Base-by-base conservation (phyloP, 305 asterid species). In the Fraxinus sp. region DNA sequence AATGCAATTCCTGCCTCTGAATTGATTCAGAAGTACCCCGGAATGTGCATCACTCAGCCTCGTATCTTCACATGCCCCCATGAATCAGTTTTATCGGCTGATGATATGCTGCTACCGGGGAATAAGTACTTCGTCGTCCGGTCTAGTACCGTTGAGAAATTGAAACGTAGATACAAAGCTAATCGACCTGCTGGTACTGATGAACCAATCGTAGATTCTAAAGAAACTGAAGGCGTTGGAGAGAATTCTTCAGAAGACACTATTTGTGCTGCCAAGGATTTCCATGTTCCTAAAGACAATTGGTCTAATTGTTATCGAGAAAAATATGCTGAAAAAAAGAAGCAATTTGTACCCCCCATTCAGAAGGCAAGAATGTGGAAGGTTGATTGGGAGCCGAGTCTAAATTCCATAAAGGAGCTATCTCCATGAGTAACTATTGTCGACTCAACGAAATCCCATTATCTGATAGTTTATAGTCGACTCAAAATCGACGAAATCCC, bases 351-450 rank as follows among this genome's bases (percentile, higher is more conserved):
- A 18, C 94, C 97, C 11, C 97, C 97, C 1, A 90, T 92, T 52
- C 93, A 86, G 37, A 88, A 85, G 83, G 87, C 92, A 24, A 92
- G 86, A 87, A 28, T 80, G 9, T 74, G 91, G 87, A 93, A 78
- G 89, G 92, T 52, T 3, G 94, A 92, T 20, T 92, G 98, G 97
- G 93, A 93, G 87, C 97, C 97, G 5, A 85, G 93, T 64, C 86
- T 89, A 32, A 49, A 75, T 37, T 87, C 88, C 32, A 83, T 89
- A 77, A 82, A 74, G 74, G 97, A 94, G 84, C 55, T 88, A 35
- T 94, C 97, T 86, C 97, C 95, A 24, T 94, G 87, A 94, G 71
- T 55, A 37, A 11, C 30, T 8, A 3, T 62, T 28, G 75, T 11
- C 20, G 75, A 30, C 22, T 26, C n/a, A 66, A 22, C 13, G 18